Base-by-base conservation (phyloP, 371 early-diverging fungal species). In the Coemansia sp. region DNA sequence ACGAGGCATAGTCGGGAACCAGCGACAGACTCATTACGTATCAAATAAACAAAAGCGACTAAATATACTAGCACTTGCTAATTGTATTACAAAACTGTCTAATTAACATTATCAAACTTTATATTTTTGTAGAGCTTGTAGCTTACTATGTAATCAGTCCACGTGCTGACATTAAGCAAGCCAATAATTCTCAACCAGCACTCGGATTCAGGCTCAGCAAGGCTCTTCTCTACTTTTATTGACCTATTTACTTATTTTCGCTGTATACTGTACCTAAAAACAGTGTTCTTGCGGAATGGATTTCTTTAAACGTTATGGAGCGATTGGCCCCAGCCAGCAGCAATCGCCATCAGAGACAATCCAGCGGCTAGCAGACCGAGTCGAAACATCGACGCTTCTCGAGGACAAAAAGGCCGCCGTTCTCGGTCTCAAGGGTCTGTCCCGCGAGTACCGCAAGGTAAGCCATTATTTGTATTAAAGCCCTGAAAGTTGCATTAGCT, bases 341-440 rank as follows among this genome's bases (percentile, higher is more conserved):
- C 92, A 90, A 74, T 84, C 91, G 6, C 89, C 89, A n/a, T 82
- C 86, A 56, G 92, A 92, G 64, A 93, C 95, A 11, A 88, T 96
- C 72, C 90, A 89, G 67, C 89, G 87, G 66, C 83, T 97, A 52
- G 89, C 90, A 34, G 95, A 94, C 72, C 86, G 95, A 54, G 87
- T 93, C 27, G 85, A 84, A 61, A 87, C 92, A 50, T 87, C 93
- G 4, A 92, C 93, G 5, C 82, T 94, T 24, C 71, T 92, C 26
- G 95, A 97, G 72, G 97, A 98, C 81, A 80, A 92, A 59, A 81
- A 95, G 50, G 93, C 94, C 3, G 92, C 93, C 5, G 92, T 95
- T 4, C 83, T 90, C 31, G 89, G 90, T 5, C 80, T 98, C 52
- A 93, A 93, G 67, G 93, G 93, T 0, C 84, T 96, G 40, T 86